These are phyloP conservation scores for Ustilago tritici DNA, from an alignment of 1,284 basidiomycete genomes.

Conservation along the genomic window DNA sequence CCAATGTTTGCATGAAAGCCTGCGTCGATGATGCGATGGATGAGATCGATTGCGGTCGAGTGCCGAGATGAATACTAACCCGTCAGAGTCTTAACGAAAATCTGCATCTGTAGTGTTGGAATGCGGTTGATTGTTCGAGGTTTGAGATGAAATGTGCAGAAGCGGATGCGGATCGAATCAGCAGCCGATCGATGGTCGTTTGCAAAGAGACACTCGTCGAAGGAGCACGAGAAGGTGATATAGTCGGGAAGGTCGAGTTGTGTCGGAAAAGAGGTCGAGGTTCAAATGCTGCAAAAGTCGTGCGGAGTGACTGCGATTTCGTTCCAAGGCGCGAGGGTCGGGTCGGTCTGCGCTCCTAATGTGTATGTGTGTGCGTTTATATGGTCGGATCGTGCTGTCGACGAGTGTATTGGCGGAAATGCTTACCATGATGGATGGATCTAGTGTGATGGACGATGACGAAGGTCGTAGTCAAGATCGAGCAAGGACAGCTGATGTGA, in stretches of 20 bases:
- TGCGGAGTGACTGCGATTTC: not conserved
- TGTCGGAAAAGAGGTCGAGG: not conserved
- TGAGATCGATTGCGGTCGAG: slow-evolving; percentile 4
- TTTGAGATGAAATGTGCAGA: slow-evolving; percentile 4
- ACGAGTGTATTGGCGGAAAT: slow-evolving; percentile 16
- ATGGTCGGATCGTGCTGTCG: slow-evolving; percentile 8
- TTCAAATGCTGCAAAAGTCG: not conserved
- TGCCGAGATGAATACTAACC: slow-evolving; percentile 55
- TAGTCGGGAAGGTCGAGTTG: not conserved
- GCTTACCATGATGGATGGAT: slow-evolving; percentile 56
- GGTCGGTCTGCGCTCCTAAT: slow-evolving; percentile 7
- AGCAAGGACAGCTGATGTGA: slow-evolving; percentile 17
- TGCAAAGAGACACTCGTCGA: not conserved
- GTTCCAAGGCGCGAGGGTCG: slow-evolving; percentile 9
- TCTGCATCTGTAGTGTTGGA: slow-evolving; percentile 58
- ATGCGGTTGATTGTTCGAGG: slow-evolving; percentile 14
- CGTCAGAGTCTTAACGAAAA: slow-evolving; percentile 68
- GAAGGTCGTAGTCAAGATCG: slow-evolving; percentile 46
- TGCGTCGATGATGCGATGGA: slow-evolving; percentile 11
- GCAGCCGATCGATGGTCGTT: slow-evolving; percentile 23
- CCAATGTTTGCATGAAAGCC: not conserved
- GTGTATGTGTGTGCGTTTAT: slow-evolving; percentile 4
- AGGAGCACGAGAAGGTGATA: slow-evolving; percentile 12
- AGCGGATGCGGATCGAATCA: slow-evolving; percentile 32
- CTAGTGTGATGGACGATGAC: slow-evolving; percentile 53